Conservation (phyloP, 1,284 basidiomycete species). For the Tetrapyrgos nigripes region DNA sequence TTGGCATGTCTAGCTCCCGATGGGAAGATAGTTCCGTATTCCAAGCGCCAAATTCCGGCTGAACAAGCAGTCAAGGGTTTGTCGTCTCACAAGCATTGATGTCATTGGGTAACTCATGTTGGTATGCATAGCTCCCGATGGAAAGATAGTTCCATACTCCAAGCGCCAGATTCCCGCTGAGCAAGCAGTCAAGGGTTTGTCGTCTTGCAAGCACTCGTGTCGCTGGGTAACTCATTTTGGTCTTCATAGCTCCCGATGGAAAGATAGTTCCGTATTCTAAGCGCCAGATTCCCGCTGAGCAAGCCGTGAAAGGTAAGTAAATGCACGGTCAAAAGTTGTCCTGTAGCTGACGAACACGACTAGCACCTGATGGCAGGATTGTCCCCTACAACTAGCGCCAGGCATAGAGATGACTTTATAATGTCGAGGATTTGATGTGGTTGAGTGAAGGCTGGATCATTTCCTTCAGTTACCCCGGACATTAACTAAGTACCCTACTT, state of each 20-base stretch:
- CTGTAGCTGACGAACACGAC: too few relatives aligned
- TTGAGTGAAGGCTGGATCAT: neutral
- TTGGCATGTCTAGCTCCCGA: slow-evolving; percentile 15
- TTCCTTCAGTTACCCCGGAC: neutral
- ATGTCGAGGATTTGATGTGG: neutral
- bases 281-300: slow-evolving; percentile 14
- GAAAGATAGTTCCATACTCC: slow-evolving; percentile 15
- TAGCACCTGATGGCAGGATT: slow-evolving; percentile 30
- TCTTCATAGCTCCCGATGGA: slow-evolving; percentile 19
- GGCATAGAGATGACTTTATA: slow-evolving; percentile 5
- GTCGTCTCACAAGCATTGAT: slow-evolving; percentile 27
- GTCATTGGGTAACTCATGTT: slow-evolving; percentile 21
- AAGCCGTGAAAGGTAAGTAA: slow-evolving; percentile 23
- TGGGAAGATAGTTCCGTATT: slow-evolving; percentile 19
- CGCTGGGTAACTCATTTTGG: slow-evolving; percentile 22
- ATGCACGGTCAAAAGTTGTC: too few relatives aligned
- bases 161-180: slow-evolving; percentile 16
- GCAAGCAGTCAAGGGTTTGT: slow-evolving; percentile 22
- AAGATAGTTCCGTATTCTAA: slow-evolving; percentile 17
- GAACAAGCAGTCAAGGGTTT: slow-evolving; percentile 21
- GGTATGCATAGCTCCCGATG: slow-evolving; percentile 21
- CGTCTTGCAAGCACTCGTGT: slow-evolving; percentile 27
- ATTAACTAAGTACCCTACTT: neutral
- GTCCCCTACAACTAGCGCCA: slow-evolving; percentile 27
- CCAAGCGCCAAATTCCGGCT: slow-evolving; percentile 13